Conservation (phyloP, 352 stramenopile genomes). For the Phytophthora tubulina region DNA sequence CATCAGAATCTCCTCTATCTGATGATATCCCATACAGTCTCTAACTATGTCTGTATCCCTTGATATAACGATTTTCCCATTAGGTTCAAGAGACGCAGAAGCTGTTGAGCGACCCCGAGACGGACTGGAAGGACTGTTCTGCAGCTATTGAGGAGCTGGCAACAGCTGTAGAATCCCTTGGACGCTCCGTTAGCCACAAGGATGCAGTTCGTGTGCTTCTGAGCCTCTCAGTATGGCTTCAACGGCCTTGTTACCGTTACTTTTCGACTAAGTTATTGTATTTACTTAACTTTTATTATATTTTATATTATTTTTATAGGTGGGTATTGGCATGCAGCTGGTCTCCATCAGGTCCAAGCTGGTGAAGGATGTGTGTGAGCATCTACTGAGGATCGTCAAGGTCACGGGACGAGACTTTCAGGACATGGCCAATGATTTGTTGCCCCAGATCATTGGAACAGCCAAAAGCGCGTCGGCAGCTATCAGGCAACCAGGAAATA, state of each 20-base stretch:
- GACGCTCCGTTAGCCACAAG: constrained; percentile 28
- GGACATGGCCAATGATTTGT: constrained; percentile 66
- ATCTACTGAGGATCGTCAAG: constrained; percentile 59
- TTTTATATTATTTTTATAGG: constrained; percentile 31
- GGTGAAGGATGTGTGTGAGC: constrained; percentile 58
- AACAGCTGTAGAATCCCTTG: constrained; percentile 52
- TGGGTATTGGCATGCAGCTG: constrained; percentile 54
- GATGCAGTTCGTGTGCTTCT: constrained; percentile 54
- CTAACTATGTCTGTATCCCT: constrained; percentile 26
- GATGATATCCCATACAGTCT: constrained; percentile 12
- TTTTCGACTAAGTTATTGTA: constrained; percentile 14
- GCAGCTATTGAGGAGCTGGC: constrained; percentile 56
- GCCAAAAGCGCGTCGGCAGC: constrained; percentile 65
- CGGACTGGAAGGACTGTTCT: constrained; percentile 58
- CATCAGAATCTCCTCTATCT: constrained; percentile 10
- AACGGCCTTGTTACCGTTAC: constrained; percentile 17
- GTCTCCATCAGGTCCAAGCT: constrained; percentile 59
- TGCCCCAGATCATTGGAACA: constrained; percentile 57
- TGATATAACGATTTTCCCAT: constrained; percentile 10
- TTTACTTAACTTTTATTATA: constrained; percentile 13
- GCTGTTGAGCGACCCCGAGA: constrained; percentile 36
- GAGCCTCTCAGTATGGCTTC: constrained; percentile 50
- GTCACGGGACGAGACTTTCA: constrained; percentile 55
- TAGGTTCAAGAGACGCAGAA: constrained; percentile 57
- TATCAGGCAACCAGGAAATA: constrained; percentile 58